Evolutionary conservation across 1,139 yeast species (phyloP).

Genomic region (Lodderomyces oxycetoniae): DNA sequence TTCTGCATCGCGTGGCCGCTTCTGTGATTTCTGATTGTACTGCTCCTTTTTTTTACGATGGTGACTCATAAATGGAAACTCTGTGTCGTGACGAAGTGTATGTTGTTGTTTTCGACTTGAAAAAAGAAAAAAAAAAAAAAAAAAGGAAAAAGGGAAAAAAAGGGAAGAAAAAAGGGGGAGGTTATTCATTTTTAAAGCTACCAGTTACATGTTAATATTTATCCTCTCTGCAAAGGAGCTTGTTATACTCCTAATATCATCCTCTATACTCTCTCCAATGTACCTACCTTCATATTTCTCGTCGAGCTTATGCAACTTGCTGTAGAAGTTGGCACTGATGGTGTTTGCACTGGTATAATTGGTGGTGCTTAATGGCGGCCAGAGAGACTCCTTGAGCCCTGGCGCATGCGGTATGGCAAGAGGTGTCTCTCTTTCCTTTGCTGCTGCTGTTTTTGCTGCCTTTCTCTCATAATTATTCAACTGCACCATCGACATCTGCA

Average conservation of each 20-base stretch:
- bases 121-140: not conserved
- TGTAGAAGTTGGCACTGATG: slow-evolving; percentile 42
- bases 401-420: slow-evolving; percentile 10
- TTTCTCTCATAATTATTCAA: slow-evolving; percentile 29
- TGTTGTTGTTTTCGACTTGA: slow-evolving; percentile 1
- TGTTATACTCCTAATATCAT: slow-evolving; percentile 45
- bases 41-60: not conserved
- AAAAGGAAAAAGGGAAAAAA: not conserved
- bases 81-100: slow-evolving; percentile 1
- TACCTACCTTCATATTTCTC: slow-evolving; percentile 20
- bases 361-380: slow-evolving; percentile 31
- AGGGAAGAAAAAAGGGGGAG: not conserved
- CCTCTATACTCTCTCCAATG: slow-evolving; percentile 31
- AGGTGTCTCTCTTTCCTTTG: slow-evolving; percentile 5
- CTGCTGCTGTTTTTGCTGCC: slow-evolving; percentile 4
- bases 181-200: not conserved
- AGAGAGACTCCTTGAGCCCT: slow-evolving; percentile 17
- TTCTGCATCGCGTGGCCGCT: not conserved
- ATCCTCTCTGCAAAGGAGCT: slow-evolving; percentile 46
- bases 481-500: slow-evolving; percentile 70
- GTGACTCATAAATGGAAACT: too few relatives aligned
- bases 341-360: slow-evolving; percentile 11
- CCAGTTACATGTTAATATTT: too few relatives aligned
- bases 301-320: slow-evolving; percentile 30
- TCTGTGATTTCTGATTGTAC: not conserved